Evolutionary conservation across 768 basidiomycete genomes (phyloP).

Genomic region (Lactarius akahatsu): DNA sequence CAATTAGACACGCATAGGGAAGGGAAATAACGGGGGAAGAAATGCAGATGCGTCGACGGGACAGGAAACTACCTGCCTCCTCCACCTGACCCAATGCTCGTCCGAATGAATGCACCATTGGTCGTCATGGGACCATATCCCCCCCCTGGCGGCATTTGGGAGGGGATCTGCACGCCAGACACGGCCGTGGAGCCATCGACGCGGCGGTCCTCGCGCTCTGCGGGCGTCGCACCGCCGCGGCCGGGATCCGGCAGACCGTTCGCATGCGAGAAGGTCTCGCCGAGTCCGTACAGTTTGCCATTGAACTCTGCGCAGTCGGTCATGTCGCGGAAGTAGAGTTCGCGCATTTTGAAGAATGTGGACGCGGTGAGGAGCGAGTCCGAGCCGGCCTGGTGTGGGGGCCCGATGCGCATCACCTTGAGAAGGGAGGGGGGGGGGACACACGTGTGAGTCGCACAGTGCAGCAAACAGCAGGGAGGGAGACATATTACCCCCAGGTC

Average conservation of each 20-base stretch:
- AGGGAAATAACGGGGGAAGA: neutral
- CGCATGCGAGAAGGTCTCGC: slow-evolving; percentile 67
- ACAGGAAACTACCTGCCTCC: slow-evolving; percentile 25
- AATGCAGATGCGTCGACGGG: slow-evolving; percentile 24
- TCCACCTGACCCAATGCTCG: slow-evolving; percentile 25
- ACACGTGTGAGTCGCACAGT: slow-evolving; percentile 12
- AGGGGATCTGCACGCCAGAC: slow-evolving; percentile 36
- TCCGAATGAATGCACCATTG: slow-evolving; percentile 28
- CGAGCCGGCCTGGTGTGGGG: slow-evolving; percentile 95
- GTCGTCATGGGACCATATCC: slow-evolving; percentile 29
- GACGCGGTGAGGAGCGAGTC: slow-evolving; percentile 91
- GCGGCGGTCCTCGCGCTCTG: slow-evolving; percentile 71
- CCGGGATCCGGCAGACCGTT: slow-evolving; percentile 67
- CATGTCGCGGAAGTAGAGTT: slow-evolving; percentile 87
- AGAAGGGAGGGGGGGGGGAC: neutral
- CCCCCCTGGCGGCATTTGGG: slow-evolving; percentile 27
- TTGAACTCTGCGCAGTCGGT: slow-evolving; percentile 82
- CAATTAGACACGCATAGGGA: slow-evolving; percentile 19
- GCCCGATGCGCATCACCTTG: slow-evolving; percentile 85
- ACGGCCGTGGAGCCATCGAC: slow-evolving; percentile 50
- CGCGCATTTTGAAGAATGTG: slow-evolving; percentile 95
- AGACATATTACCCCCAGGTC: slow-evolving; percentile 78
- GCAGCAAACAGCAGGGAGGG: slow-evolving; percentile 3
- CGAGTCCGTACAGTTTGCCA: slow-evolving; percentile 81
- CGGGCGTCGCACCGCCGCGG: slow-evolving; percentile 75